Evolutionary conservation across 371 early-diverging fungal species (phyloP).

Genomic region (Zopfochytrium polystomum): DNA sequence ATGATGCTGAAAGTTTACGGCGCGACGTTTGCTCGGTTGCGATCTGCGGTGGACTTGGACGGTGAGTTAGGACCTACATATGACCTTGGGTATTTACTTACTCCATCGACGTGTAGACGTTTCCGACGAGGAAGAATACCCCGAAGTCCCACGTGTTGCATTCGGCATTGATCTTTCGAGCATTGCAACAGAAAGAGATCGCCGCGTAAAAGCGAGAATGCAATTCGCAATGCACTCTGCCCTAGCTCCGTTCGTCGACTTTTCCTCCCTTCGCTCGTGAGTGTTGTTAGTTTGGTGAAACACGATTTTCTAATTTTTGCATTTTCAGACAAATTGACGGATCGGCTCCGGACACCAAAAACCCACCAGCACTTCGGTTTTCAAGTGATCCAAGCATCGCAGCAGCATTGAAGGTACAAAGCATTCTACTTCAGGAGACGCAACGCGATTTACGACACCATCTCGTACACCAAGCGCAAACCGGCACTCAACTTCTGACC

Average conservation of each 20-base stretch:
- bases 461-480: too few species aligned
- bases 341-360: too few species aligned
- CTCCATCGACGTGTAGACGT: not conserved
- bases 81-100: not conserved
- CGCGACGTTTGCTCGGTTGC: not conserved
- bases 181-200: not conserved
- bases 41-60: not conserved
- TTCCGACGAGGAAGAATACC: not conserved
- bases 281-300: not conserved
- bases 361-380: not conserved
- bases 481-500: too few species aligned
- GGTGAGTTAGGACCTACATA: not conserved
- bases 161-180: not conserved
- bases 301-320: not conserved
- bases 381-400: not conserved
- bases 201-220: not conserved
- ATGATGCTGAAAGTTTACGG: not conserved
- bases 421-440: constrained; percentile 34
- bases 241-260: not conserved
- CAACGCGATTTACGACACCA: constrained; percentile 9
- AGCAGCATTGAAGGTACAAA: constrained; percentile 23
- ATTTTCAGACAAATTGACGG: too few species aligned
- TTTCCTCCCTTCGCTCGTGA: not conserved
- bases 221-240: not conserved
- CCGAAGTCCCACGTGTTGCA: not conserved